A percentile compares a stretch with the other conserved stretches of the same genome.
These are phyloP conservation scores for Pyrenophora tritici-repentis DNA, from an alignment of 2,329 filamentous ascomycete species.

Conservation along the genomic window DNA sequence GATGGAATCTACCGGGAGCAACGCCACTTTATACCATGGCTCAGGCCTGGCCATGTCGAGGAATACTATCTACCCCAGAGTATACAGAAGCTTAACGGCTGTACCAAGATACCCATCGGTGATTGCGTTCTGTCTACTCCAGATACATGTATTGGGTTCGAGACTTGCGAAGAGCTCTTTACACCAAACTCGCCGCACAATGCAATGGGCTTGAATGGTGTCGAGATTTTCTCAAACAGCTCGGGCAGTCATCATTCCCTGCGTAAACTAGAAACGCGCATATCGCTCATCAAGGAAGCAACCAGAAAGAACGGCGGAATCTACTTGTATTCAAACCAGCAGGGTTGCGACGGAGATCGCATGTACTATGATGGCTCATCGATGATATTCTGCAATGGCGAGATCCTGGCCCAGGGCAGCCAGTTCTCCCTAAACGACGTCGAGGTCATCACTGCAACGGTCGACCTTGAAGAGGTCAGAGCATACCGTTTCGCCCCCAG, in stretches of 20 bases:
- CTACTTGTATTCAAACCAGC: conserved; percentile 65
- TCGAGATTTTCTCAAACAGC: conserved; percentile 68
- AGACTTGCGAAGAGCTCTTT: conserved; percentile 13
- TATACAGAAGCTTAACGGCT: conserved; percentile 55
- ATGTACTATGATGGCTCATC: conserved; percentile 56
- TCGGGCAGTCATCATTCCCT: conserved; percentile 65
- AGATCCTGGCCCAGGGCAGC: conserved; percentile 66
- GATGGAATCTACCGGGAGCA: conserved; percentile 63
- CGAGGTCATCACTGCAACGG: conserved; percentile 60
- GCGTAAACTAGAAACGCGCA: conserved; percentile 66
- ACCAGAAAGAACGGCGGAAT: conserved; percentile 59
- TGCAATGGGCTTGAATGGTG: not conserved
- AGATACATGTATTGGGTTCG: conserved; percentile 53
- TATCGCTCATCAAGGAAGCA: conserved; percentile 69
- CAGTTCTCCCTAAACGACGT: conserved; percentile 66
- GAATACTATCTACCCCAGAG: conserved; percentile 60
- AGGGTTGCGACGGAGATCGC: conserved; percentile 52
- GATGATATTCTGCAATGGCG: conserved; percentile 67
- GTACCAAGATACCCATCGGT: conserved; percentile 67
- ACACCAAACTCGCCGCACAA: conserved; percentile 9
- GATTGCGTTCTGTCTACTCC: conserved; percentile 66
- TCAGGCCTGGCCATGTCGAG: conserved; percentile 57
- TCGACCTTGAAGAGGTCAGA: conserved; percentile 71
- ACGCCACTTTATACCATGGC: conserved; percentile 45
- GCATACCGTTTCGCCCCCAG: conserved; percentile 62